Base-by-base conservation (phyloP, 495 filamentous ascomycete genomes). In the Lophiotrema nucula region DNA sequence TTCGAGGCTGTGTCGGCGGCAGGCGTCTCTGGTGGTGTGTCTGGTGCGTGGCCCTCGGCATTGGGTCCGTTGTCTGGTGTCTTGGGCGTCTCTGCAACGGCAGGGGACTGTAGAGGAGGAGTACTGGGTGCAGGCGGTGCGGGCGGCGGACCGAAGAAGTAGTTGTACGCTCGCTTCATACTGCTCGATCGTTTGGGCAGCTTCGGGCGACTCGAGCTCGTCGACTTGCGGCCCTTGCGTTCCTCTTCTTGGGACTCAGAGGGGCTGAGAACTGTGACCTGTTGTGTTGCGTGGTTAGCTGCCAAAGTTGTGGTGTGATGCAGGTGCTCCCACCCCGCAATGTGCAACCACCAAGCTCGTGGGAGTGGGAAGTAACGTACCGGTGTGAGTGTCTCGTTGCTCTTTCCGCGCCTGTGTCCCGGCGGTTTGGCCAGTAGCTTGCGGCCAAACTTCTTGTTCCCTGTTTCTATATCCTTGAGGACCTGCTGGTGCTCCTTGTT, bases 101-200 rank as follows among this genome's bases (percentile, higher is more conserved):
- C 41, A 25, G 22, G 35, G n/a, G n/a, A 38, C 35, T 16, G 61
- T 6, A 38, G 27, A 2, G 45, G 45, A 19, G 64, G 37, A 16
- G 62, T 56, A 16, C 24, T 52, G 3, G 60, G 58, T 0, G 56
- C 33, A 2, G 24, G 39, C 25, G 59, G 54, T 15, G 54, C 45
- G 49, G 12, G 49, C 38, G 3, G 48, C 8, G 11, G 58, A 21
- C 65, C 65, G 38, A 67, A 67, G 28, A 67, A 62, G 37, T 61
- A 64, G 42, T 67, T 60, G 53, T 67, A 67, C 4, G 65, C 65
- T n/a, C 60, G 60, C 31, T 48, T 43, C 60, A 67, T 64, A 25
- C 65, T 67, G 60, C 41, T 53, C 1, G 46, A 43, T 38, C 65
- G 50, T 46, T 64, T 67, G 25, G 65, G 65, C 1, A 67, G 43